Conservation (phyloP, 768 basidiomycete genomes). For the Mycena leptocephala region DNA sequence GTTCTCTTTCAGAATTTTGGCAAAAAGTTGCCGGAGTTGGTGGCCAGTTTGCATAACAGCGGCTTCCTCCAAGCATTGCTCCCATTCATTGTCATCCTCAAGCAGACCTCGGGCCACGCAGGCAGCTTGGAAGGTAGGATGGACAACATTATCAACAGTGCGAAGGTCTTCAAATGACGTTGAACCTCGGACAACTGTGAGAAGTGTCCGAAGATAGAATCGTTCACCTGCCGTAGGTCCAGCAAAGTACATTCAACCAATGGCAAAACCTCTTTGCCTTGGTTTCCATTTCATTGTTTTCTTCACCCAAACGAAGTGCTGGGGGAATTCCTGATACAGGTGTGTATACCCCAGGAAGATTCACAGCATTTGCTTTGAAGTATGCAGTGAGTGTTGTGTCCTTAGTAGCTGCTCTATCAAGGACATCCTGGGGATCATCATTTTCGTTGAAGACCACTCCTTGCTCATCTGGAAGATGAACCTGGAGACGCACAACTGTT, state of each 20-base stretch:
- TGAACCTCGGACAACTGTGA: constrained; percentile 56
- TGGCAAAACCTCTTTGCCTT: constrained; percentile 38
- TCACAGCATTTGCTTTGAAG: constrained; percentile 40
- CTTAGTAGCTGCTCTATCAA: constrained; percentile 6
- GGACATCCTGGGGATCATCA: constrained; percentile 34
- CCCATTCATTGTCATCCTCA: constrained; percentile 65
- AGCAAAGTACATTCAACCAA: constrained; percentile 53
- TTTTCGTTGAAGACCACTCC: constrained; percentile 42
- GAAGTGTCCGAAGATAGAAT: constrained; percentile 58
- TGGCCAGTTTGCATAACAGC: too few species aligned
- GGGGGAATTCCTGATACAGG: constrained; percentile 46
- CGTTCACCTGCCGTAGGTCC: constrained; percentile 46
- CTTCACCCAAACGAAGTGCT: constrained; percentile 37
- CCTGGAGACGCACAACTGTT: constrained; percentile 46
- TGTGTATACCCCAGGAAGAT: constrained; percentile 17
- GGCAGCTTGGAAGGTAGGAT: constrained; percentile 59
- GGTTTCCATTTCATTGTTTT: constrained; percentile 1
- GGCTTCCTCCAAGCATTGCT: constrained; percentile 53
- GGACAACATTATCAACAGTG: constrained; percentile 43
- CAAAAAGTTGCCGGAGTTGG: constrained; percentile 59
- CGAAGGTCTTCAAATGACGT: constrained; percentile 45
- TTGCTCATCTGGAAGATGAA: constrained; percentile 53
- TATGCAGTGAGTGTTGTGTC: constrained; percentile 36
- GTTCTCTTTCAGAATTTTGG: constrained; percentile 54
- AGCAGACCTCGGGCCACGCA: constrained; percentile 61